phyloP scores from a whole-genome alignment of 2,329 filamentous ascomycete species.

The Hypoxylon sp. region DNA sequence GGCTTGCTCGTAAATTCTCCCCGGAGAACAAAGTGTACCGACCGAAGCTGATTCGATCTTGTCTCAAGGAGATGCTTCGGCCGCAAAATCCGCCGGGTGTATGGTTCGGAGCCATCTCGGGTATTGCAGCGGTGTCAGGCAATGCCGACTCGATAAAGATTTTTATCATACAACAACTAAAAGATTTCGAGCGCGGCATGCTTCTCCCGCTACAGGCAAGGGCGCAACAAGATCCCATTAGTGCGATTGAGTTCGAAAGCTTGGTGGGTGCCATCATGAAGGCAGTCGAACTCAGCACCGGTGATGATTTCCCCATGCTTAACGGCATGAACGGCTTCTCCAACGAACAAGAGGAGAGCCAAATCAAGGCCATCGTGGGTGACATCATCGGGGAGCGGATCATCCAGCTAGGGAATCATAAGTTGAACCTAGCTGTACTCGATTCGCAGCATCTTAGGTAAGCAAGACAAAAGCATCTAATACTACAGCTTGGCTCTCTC shows the following conservation, averaged over 20 bases:
- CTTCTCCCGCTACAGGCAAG: constrained; percentile 66
- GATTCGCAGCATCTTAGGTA: constrained; percentile 59
- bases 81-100: constrained; percentile 84
- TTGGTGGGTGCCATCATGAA: constrained; percentile 68
- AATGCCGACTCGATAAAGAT: constrained; percentile 66
- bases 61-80: constrained; percentile 91
- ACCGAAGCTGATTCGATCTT: constrained; percentile 90
- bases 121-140: constrained; percentile 81
- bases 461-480: not conserved
- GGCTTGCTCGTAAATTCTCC: constrained; percentile 84
- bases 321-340: constrained; percentile 58
- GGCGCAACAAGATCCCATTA: constrained; percentile 54
- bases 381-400: constrained; percentile 66
- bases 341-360: constrained; percentile 56
- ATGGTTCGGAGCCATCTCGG: constrained; percentile 89
- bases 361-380: constrained; percentile 68
- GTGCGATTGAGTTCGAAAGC: constrained; percentile 64
- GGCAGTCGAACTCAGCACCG: constrained; percentile 61
- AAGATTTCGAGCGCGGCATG: constrained; percentile 65
- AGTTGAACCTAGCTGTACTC: constrained; percentile 64
- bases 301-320: constrained; percentile 51
- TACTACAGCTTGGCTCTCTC: not conserved
- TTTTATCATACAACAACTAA: constrained; percentile 67
- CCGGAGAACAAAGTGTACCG: constrained; percentile 84
- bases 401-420: constrained; percentile 59